A percentile compares a stretch with the other conserved stretches of the same genome.
Evolutionary conservation across 352 stramenopile species (phyloP).

Genomic region (Pythium myriotylum): DNA sequence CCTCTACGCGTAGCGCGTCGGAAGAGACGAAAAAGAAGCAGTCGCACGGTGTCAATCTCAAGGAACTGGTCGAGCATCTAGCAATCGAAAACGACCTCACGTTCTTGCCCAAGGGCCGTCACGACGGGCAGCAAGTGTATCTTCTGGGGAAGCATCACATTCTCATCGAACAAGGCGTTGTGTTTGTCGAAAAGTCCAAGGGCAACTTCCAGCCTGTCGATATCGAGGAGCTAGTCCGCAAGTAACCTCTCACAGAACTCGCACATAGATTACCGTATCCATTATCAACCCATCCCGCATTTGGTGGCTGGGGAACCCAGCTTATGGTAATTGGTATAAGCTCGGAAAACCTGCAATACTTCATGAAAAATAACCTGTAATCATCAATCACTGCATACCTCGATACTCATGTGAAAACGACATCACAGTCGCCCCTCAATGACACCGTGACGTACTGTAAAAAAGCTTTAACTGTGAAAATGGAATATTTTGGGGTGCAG

Average conservation of each 20-base stretch:
- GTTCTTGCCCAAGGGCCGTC: slow-evolving; percentile 78
- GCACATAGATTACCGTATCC: no score
- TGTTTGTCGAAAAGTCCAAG: slow-evolving; percentile 72
- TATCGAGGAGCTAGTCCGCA: slow-evolving; percentile 66
- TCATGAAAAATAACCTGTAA: no score
- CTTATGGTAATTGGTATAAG: no score
- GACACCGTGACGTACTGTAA: no score
- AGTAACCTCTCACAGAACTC: slow-evolving; percentile 15
- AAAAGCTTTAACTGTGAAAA: no score
- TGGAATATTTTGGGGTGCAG: background rate
- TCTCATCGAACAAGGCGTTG: slow-evolving; percentile 83
- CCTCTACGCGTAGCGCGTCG: background rate
- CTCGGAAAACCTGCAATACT: background rate
- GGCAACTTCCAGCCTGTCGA: slow-evolving; percentile 73
- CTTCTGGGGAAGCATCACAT: slow-evolving; percentile 80
- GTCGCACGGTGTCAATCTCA: slow-evolving; percentile 64
- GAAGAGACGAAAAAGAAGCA: slow-evolving; percentile 19
- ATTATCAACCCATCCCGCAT: no score
- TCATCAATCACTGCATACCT: no score
- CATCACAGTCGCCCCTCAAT: no score
- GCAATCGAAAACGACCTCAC: slow-evolving; percentile 77
- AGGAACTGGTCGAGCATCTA: slow-evolving; percentile 84
- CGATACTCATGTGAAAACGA: no score
- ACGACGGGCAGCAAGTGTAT: slow-evolving; percentile 85
- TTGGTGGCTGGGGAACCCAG: no score